Evolutionary conservation across 768 basidiomycete genomes (phyloP).

Genomic region (Pleurotus platypus): DNA sequence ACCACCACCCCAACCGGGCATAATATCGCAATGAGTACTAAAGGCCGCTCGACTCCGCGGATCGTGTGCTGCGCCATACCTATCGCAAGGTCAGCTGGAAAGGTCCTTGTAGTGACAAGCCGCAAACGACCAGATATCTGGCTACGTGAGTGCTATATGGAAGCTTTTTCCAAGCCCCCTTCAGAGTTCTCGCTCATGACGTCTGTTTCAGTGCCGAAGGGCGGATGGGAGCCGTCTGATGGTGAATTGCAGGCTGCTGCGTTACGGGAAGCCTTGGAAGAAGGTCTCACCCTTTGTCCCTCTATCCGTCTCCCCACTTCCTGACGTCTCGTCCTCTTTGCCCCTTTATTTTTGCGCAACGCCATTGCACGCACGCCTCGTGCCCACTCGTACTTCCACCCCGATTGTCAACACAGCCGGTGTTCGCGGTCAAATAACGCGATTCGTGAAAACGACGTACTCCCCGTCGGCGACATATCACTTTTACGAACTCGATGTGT

Average conservation of each 20-base stretch:
- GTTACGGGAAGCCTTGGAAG: constrained; percentile 90
- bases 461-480: constrained; percentile 81
- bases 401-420: constrained; percentile 58
- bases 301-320: constrained; percentile 69
- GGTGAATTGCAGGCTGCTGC: constrained; percentile 81
- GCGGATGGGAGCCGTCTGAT: constrained; percentile 86
- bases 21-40: constrained; percentile 45
- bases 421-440: constrained; percentile 82
- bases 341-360: constrained; percentile 23
- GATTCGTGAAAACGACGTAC: constrained; percentile 80
- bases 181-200: not conserved
- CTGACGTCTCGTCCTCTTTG: constrained; percentile 50
- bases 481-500: constrained; percentile 87
- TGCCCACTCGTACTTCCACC: constrained; percentile 18
- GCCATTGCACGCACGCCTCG: constrained; percentile 11
- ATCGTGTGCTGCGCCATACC: constrained; percentile 91
- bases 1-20: constrained; percentile 11
- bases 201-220: constrained; percentile 72
- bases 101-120: constrained; percentile 82
- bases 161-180: constrained; percentile 4
- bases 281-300: constrained; percentile 89
- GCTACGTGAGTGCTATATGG: constrained; percentile 71
- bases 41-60: constrained; percentile 78
- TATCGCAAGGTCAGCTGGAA: constrained; percentile 67
- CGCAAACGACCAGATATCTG: constrained; percentile 76